Percentiles rank a stretch among this genome's conserved stretches.
Conservation (phyloP, 306 rosid species). For the Quercus aquifolioides region DNA sequence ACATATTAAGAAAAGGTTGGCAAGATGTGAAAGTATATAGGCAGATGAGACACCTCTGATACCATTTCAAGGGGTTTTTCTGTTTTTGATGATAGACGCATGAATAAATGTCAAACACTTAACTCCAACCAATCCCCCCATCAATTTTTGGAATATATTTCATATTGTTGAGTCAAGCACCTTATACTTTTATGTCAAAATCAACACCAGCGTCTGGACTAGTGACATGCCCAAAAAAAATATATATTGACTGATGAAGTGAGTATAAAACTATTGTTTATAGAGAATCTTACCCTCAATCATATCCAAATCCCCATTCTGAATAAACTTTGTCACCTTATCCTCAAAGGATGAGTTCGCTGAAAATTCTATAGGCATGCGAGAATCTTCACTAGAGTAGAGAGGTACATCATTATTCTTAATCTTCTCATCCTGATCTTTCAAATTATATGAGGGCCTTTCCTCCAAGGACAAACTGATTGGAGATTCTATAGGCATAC, state of each 20-base stretch:
- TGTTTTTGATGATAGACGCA: no score
- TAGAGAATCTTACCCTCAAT: constrained; percentile 53
- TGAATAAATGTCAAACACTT: no score
- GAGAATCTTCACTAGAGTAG: constrained; percentile 33
- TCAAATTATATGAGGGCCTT: constrained; percentile 25
- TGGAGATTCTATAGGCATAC: constrained; percentile 19
- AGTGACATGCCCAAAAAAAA: background rate
- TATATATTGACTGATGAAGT: background rate
- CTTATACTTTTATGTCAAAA: no score
- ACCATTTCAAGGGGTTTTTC: background rate
- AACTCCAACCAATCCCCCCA: no score
- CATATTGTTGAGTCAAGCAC: no score
- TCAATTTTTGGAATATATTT: no score
- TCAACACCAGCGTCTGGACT: no score
- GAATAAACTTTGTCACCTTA: constrained; percentile 73
- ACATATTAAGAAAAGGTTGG: background rate
- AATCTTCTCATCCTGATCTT: constrained; percentile 29
- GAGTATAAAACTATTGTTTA: constrained; percentile 3
- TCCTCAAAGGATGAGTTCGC: constrained; percentile 46
- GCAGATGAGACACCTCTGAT: background rate
- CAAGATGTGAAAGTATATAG: background rate
- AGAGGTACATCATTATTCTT: constrained; percentile 23
- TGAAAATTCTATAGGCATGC: constrained; percentile 17
- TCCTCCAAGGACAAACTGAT: constrained; percentile 25
- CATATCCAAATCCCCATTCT: constrained; percentile 69